Evolutionary conservation across 116 monocot species (phyloP).

Genomic region (Cymodocea nodosa): DNA sequence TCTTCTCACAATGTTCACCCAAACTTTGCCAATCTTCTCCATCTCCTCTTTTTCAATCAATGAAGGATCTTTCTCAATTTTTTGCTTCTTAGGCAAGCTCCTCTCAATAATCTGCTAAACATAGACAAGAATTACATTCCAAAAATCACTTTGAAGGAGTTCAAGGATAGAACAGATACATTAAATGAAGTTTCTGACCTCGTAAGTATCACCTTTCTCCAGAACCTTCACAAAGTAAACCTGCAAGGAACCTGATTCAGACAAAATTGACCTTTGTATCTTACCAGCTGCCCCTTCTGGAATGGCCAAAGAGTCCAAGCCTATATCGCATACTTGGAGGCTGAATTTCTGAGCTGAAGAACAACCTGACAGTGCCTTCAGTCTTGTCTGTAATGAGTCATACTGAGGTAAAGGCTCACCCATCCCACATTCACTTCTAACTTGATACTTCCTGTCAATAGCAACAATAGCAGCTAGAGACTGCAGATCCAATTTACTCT

Average conservation of each 20-base stretch:
- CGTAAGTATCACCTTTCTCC: conserved; percentile 93
- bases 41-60: conserved; percentile 73
- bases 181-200: conserved; percentile 36
- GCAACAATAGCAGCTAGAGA: conserved; percentile 72
- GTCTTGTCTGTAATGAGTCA: conserved; percentile 75
- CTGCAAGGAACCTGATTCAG: conserved; percentile 76
- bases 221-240: conserved; percentile 80
- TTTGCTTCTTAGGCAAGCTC: conserved; percentile 81
- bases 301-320: conserved; percentile 47
- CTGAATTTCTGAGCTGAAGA: conserved; percentile 51
- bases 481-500: conserved; percentile 56
- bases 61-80: conserved; percentile 79
- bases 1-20: conserved; percentile 63
- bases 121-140: background rate
- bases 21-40: conserved; percentile 78
- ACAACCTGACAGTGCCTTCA: conserved; percentile 46
- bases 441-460: conserved; percentile 40
- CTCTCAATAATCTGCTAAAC: conserved; percentile 84
- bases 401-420: conserved; percentile 67
- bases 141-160: background rate
- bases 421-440: conserved; percentile 38
- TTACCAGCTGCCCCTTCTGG: conserved; percentile 95
- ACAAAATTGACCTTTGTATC: conserved; percentile 71
- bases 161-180: background rate
- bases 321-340: conserved; percentile 61